Conservation (phyloP, 2,329 filamentous ascomycete species). For the Boeremia lycopersici region DNA sequence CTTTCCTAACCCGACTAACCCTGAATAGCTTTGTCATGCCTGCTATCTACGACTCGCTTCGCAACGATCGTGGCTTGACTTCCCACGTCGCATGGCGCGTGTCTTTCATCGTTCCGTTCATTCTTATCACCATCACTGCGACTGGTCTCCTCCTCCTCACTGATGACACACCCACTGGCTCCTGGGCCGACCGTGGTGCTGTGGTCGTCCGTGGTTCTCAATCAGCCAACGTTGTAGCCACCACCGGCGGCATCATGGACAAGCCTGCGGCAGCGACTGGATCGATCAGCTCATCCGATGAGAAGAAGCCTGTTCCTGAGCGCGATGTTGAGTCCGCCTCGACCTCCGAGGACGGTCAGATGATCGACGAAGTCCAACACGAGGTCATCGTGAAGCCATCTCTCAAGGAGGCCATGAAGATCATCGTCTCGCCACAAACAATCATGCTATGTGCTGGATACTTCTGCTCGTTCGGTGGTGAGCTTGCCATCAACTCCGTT, state of each 20-base stretch:
- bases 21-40: conserved; percentile 78
- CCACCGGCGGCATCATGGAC: conserved; percentile 59
- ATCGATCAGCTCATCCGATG: conserved; percentile 48
- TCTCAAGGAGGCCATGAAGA: conserved; percentile 62
- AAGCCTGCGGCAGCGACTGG: conserved; percentile 36
- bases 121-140: conserved; percentile 71
- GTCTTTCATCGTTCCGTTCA: conserved; percentile 81
- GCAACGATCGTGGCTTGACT: conserved; percentile 62
- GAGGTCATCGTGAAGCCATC: conserved; percentile 69
- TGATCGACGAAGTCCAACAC: conserved; percentile 61
- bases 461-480: conserved; percentile 66
- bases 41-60: conserved; percentile 80
- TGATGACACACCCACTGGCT: conserved; percentile 81
- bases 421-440: conserved; percentile 67
- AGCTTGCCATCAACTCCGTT: conserved; percentile 66
- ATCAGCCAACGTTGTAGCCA: conserved; percentile 53
- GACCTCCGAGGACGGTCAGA: conserved; percentile 53
- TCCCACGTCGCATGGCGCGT: conserved; percentile 80
- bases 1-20: conserved; percentile 11
- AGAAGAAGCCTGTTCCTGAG: conserved; percentile 38
- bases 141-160: conserved; percentile 74
- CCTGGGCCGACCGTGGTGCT: conserved; percentile 75
- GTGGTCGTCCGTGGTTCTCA: conserved; percentile 60
- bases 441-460: conserved; percentile 60
- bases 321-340: conserved; percentile 55